These are phyloP conservation scores for Zanthoxylum bungeanum DNA, from an alignment of 345 rosid genomes.

Conservation along the genomic window DNA sequence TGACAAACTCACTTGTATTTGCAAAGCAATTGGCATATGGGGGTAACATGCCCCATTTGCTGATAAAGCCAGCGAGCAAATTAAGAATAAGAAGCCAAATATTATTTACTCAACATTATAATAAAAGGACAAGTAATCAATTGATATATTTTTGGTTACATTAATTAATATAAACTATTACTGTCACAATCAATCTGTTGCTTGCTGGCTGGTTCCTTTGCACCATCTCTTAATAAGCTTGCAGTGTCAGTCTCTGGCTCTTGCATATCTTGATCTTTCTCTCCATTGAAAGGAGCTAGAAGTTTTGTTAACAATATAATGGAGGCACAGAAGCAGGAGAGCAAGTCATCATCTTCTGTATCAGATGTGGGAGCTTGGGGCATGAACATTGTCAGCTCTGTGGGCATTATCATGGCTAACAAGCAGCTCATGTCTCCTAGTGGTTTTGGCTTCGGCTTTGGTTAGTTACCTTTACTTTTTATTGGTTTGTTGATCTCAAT, in stretches of 20 bases:
- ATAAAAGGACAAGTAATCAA: not conserved
- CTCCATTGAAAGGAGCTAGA: not conserved
- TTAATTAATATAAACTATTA: not conserved
- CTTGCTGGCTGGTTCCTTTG: not conserved
- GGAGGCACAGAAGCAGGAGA: constrained; percentile 63
- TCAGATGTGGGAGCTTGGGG: constrained; percentile 95
- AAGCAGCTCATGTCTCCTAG: constrained; percentile 87
- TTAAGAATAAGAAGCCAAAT: not conserved
- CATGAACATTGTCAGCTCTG: constrained; percentile 87
- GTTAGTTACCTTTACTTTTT: constrained; percentile 27
- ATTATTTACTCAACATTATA: not conserved
- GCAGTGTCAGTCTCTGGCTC: not conserved
- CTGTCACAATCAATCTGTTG: not conserved
- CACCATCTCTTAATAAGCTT: not conserved
- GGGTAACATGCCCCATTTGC: constrained; percentile 5
- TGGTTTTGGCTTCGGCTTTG: constrained; percentile 80
- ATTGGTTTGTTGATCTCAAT: not conserved
- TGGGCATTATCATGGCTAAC: constrained; percentile 94
- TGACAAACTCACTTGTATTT: too few species aligned
- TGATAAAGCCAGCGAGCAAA: not conserved
- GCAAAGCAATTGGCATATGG: too few species aligned
- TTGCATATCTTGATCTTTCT: not conserved
- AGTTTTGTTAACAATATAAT: constrained; percentile 6
- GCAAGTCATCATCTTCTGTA: constrained; percentile 36
- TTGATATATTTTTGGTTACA: not conserved